phyloP scores from a whole-genome alignment of 192 early-diverging fungal genomes.

The Umbelopsis vinacea region DNA sequence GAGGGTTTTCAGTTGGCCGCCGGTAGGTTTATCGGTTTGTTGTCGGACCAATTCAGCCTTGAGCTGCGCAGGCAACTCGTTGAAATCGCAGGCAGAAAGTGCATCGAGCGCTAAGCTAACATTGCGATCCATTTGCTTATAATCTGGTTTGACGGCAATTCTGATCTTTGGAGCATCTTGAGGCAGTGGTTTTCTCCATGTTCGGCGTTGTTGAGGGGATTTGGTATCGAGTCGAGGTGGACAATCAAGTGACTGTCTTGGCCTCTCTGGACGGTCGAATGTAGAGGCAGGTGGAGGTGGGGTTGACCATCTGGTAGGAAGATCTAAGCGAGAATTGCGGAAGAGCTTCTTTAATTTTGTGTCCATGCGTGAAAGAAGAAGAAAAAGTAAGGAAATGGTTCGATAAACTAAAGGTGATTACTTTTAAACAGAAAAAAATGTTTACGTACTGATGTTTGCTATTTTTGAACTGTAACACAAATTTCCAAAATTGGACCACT shows the following conservation, averaged over 20 bases:
- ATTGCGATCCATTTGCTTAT: slow-evolving; percentile 9
- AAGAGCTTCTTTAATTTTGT: slow-evolving; percentile 11
- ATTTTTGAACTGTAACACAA: slow-evolving; percentile 17
- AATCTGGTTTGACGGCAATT: neutral
- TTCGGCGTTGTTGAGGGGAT: neutral
- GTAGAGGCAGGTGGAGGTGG: neutral
- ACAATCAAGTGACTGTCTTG: slow-evolving; percentile 21
- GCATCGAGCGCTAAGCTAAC: slow-evolving; percentile 1
- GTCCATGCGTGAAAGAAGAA: slow-evolving; percentile 8
- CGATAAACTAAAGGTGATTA: neutral
- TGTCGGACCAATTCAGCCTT: neutral
- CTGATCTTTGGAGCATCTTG: slow-evolving; percentile 3
- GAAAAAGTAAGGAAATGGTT: neutral
- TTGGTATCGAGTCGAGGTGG: neutral
- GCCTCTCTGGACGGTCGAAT: neutral
- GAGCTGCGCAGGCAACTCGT: neutral
- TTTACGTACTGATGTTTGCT: neutral
- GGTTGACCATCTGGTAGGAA: slow-evolving; percentile 11
- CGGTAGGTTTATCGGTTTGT: neutral
- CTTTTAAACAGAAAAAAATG: neutral
- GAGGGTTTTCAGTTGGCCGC: neutral
- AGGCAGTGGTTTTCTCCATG: slow-evolving; percentile 7
- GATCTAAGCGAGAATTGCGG: neutral
- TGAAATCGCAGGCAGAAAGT: neutral
- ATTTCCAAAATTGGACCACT: neutral